Evolutionary conservation across 805 yeast genomes (phyloP).

Genomic region (Monosporozyma siamensis): DNA sequence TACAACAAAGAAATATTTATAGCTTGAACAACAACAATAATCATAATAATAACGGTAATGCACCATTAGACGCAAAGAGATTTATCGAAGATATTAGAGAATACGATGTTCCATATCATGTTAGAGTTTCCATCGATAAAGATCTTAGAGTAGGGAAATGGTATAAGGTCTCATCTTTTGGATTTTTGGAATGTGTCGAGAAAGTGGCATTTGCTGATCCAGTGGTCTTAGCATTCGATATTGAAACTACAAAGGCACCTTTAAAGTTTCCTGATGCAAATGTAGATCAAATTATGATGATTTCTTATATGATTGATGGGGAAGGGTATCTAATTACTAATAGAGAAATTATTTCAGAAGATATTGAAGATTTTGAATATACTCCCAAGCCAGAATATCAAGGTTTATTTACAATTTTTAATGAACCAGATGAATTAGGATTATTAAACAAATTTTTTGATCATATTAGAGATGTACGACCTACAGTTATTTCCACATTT

Average conservation of each 20-base stretch:
- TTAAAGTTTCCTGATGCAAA: conserved; percentile 89
- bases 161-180: conserved; percentile 70
- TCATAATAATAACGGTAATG: conserved; percentile 28
- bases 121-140: conserved; percentile 87
- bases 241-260: conserved; percentile 95
- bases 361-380: conserved; percentile 93
- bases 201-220: conserved; percentile 95
- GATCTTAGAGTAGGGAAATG: conserved; percentile 89
- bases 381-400: conserved; percentile 96
- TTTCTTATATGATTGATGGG: conserved; percentile 98
- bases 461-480: conserved; percentile 77
- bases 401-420: conserved; percentile 81
- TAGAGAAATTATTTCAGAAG: conserved; percentile 87
- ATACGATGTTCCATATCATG: conserved; percentile 94
- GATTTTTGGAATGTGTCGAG: conserved; percentile 46
- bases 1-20: conserved; percentile 60
- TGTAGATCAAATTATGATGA: conserved; percentile 95
- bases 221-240: conserved; percentile 91
- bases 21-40: conserved; percentile 8
- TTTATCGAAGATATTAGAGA: conserved; percentile 74
- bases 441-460: conserved; percentile 72
- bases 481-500: conserved; percentile 95
- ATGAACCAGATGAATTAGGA: conserved; percentile 77
- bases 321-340: conserved; percentile 91
- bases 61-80: conserved; percentile 43